Percentiles rank a stretch among this genome's conserved stretches.
phyloP scores from a whole-genome alignment of 2,329 filamentous ascomycete genomes.

The Fusarium odoratissimum region DNA sequence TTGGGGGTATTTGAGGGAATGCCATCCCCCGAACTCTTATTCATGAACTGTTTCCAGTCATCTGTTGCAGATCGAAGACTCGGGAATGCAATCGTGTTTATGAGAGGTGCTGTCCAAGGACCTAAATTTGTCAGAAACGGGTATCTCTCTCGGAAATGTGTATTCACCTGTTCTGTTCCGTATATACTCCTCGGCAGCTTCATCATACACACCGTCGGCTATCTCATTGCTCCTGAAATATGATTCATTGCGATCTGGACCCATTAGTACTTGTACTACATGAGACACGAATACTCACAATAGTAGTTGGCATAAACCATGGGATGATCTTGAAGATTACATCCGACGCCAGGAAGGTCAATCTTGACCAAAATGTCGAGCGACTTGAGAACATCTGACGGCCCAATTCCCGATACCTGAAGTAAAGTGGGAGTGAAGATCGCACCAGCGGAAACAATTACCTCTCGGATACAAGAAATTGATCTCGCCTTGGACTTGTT shows the following conservation, averaged over 20 bases:
- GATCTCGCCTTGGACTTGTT: background rate
- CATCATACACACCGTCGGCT: constrained; percentile 6
- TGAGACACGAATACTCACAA: background rate
- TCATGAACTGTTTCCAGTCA: constrained; percentile 4
- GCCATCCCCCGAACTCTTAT: background rate
- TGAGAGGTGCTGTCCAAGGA: constrained; percentile 25
- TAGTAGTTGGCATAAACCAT: constrained; percentile 19
- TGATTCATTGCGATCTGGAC: constrained; percentile 10
- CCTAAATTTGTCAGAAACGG: background rate
- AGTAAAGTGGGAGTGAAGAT: constrained; percentile 22
- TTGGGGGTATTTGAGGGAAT: background rate
- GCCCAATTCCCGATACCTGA: constrained; percentile 28
- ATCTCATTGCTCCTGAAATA: constrained; percentile 16
- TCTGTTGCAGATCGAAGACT: constrained; percentile 3
- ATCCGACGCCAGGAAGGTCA: constrained; percentile 16
- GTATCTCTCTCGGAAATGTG: background rate
- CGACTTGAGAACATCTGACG: background rate
- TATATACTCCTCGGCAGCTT: constrained; percentile 14
- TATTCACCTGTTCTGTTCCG: constrained; percentile 10
- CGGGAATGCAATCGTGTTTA: constrained; percentile 21
- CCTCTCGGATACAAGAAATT: constrained; percentile 2
- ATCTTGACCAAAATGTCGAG: constrained; percentile 7
- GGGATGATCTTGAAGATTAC: constrained; percentile 28
- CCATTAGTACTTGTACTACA: too few relatives aligned
- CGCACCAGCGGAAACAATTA: constrained; percentile 25